Percentiles rank a stretch among this genome's conserved stretches.
Evolutionary conservation across 768 basidiomycete species (phyloP).

Genomic region (Exsudoporus frostii): DNA sequence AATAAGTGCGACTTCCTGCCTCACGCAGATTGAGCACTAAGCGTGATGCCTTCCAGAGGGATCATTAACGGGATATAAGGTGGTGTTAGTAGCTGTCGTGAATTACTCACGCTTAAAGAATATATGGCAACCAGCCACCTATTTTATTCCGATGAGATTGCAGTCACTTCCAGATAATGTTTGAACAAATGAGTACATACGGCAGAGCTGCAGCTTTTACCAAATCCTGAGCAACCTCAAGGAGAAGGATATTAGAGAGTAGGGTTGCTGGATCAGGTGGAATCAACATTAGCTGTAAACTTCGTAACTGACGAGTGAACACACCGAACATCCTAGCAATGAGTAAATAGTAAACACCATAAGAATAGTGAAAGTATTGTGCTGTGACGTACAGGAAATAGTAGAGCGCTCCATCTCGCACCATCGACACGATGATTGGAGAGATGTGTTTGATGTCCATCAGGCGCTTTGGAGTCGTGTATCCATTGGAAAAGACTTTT

Average conservation of each 20-base stretch:
- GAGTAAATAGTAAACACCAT: neutral
- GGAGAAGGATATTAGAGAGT: neutral
- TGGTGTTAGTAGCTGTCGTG: neutral
- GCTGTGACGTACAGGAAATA: neutral
- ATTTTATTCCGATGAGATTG: neutral
- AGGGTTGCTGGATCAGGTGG: neutral
- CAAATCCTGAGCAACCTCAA: no score
- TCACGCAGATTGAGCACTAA: neutral
- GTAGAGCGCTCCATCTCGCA: slow-evolving; percentile 3
- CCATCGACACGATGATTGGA: slow-evolving; percentile 2
- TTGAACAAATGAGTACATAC: no score
- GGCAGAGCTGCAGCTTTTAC: neutral
- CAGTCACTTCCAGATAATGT: neutral
- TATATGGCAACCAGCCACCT: neutral
- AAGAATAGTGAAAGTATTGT: neutral
- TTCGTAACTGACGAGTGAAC: neutral
- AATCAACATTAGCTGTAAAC: neutral
- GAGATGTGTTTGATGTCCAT: neutral
- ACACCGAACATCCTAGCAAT: neutral
- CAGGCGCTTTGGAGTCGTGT: neutral
- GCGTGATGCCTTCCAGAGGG: neutral
- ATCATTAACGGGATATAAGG: neutral
- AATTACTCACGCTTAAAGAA: neutral
- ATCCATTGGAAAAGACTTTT: neutral
- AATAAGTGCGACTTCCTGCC: neutral